Conservation (phyloP, 257 asterid species). For the Penstemon barbatus region DNA sequence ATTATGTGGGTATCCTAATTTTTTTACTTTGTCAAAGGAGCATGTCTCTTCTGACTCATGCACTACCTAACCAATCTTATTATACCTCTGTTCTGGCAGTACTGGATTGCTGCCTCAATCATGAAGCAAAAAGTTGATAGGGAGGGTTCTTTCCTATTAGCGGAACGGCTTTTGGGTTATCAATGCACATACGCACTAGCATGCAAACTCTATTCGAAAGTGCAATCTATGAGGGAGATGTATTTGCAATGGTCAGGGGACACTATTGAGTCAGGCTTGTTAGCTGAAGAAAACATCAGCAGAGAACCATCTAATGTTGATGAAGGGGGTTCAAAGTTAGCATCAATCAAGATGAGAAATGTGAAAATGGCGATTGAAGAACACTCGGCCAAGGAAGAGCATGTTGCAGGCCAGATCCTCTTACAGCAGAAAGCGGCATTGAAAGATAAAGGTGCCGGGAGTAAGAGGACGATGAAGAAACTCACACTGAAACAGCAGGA, state of each 20-base stretch:
- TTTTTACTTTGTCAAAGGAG: conserved; percentile 16
- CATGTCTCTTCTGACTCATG: conserved; percentile 24
- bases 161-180: conserved; percentile 47
- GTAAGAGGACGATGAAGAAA: conserved; percentile 43
- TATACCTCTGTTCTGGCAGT: conserved; percentile 43
- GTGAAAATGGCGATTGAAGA: conserved; percentile 31
- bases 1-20: neutral
- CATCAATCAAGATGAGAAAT: conserved; percentile 19
- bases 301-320: conserved; percentile 24
- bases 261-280: conserved; percentile 9
- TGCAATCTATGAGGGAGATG: conserved; percentile 50
- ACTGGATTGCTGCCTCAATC: conserved; percentile 66
- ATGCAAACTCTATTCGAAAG: conserved; percentile 43
- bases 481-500: conserved; percentile 42
- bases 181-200: conserved; percentile 62
- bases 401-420: conserved; percentile 10
- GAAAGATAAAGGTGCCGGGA: conserved; percentile 23
- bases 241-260: conserved; percentile 36
- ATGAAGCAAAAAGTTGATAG: conserved; percentile 49
- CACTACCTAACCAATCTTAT: conserved; percentile 20
- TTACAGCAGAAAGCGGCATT: conserved; percentile 10
- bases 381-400: conserved; percentile 22
- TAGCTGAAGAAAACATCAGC: conserved; percentile 27
- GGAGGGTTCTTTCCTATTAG: conserved; percentile 43
- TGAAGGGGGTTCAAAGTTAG: conserved; percentile 26